Evolutionary conservation across 352 stramenopile genomes (phyloP).

Genomic region (Phytophthora brassicae): DNA sequence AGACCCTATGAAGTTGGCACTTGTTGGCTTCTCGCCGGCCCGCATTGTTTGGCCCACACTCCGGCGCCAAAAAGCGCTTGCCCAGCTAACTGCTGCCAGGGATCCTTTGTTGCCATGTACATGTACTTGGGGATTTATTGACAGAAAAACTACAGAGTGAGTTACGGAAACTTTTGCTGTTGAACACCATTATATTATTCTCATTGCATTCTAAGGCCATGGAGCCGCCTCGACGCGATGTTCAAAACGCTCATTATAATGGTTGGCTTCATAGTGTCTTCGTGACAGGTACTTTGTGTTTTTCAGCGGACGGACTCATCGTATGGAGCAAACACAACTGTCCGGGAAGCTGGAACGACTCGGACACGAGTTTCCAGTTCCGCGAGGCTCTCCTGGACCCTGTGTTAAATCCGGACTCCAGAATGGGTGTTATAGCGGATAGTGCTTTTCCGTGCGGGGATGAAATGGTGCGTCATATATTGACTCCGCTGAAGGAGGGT

Average conservation of each 20-base stretch:
- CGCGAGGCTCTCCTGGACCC: constrained; percentile 5
- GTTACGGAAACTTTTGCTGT: neutral
- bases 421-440: constrained; percentile 11
- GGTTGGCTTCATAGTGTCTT: constrained; percentile 23
- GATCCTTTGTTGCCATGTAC: neutral
- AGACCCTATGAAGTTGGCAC: neutral
- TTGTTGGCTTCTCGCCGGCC: neutral
- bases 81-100: neutral
- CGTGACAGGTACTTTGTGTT: constrained; percentile 16
- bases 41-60: constrained; percentile 5
- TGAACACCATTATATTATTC: too few species aligned
- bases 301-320: constrained; percentile 17
- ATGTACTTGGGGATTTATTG: constrained; percentile 3
- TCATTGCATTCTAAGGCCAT: too few species aligned
- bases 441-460: constrained; percentile 6
- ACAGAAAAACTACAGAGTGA: constrained; percentile 2
- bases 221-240: neutral
- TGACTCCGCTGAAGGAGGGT: constrained; percentile 8
- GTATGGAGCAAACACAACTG: constrained; percentile 19
- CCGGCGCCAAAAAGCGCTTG: neutral
- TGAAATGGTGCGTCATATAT: neutral
- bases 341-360: constrained; percentile 21
- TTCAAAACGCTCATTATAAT: constrained; percentile 7
- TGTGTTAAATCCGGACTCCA: neutral
- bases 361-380: constrained; percentile 4